phyloP scores from a whole-genome alignment of 495 filamentous ascomycete genomes.

The Penicillium ucsense region DNA sequence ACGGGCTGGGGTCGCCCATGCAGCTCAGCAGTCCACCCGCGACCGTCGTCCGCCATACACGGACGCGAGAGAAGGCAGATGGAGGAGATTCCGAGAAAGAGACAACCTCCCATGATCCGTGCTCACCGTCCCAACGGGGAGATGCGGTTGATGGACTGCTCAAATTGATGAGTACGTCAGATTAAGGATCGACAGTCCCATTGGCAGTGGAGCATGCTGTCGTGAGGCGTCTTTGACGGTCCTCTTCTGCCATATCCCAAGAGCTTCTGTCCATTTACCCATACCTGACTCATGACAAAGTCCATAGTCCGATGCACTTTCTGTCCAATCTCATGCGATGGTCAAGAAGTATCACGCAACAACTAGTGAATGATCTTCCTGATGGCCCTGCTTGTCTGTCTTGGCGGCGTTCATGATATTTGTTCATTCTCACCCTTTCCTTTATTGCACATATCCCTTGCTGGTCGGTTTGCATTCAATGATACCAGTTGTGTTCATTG shows the following conservation, averaged over 20 bases:
- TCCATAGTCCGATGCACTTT: too few species aligned
- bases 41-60: conserved; percentile 14
- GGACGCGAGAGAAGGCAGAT: conserved; percentile 3
- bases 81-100: conserved; percentile 6
- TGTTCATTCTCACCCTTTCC: not conserved
- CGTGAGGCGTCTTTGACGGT: not conserved
- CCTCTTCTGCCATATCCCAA: too few species aligned
- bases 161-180: conserved; percentile 31
- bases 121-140: conserved; percentile 26
- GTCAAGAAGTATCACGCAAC: too few species aligned
- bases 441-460: too few species aligned
- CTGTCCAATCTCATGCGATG: too few species aligned
- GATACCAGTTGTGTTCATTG: conserved; percentile 16
- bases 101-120: not conserved
- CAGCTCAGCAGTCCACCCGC: conserved; percentile 31
- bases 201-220: conserved; percentile 8
- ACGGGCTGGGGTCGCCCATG: conserved; percentile 21
- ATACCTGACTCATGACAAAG: too few species aligned
- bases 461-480: conserved; percentile 10
- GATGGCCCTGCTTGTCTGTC: too few species aligned
- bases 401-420: conserved; percentile 7
- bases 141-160: conserved; percentile 35
- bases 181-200: conserved; percentile 6
- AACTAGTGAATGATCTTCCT: too few species aligned
- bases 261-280: too few species aligned